Conservation (phyloP, 2,329 filamentous ascomycete species). For the Claviceps capensis region DNA sequence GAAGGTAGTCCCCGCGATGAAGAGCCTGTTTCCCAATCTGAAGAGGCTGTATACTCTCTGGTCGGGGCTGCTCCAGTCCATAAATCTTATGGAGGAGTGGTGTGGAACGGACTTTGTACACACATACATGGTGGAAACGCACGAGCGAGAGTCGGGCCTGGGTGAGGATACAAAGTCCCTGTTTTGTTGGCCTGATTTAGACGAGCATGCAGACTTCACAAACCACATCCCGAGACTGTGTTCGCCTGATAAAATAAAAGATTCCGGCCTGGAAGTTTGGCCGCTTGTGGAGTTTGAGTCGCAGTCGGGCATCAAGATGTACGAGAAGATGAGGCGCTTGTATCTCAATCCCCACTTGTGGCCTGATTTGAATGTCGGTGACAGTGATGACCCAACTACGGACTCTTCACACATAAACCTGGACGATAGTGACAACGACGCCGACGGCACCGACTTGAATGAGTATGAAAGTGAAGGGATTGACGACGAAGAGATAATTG, state of each 20-base stretch:
- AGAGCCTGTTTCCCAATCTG: conserved; percentile 13
- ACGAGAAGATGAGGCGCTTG: conserved; percentile 7
- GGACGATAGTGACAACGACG: conserved; percentile 1
- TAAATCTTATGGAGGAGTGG: conserved; percentile 15
- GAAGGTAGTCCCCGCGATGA: background rate
- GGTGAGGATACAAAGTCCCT: conserved; percentile 15
- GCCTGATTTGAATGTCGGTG: conserved; percentile 1
- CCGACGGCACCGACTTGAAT: conserved; percentile 10
- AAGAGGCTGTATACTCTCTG: conserved; percentile 14
- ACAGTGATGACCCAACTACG: conserved; percentile 2
- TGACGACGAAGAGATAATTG: conserved; percentile 19
- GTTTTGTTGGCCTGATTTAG: conserved; percentile 21
- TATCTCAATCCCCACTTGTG: background rate
- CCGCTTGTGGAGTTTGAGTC: conserved; percentile 20
- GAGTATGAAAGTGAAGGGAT: conserved; percentile 28
- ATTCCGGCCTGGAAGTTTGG: conserved; percentile 11
- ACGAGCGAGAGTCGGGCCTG: conserved; percentile 12
- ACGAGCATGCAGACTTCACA: conserved; percentile 17
- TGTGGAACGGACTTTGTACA: conserved; percentile 17
- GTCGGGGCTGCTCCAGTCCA: accelerated
- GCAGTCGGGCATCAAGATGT: conserved; percentile 7
- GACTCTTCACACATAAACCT: background rate
- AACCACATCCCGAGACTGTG: conserved; percentile 9
- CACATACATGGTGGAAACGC: conserved; percentile 14
- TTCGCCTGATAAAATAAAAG: background rate